Evolutionary conservation across 129 eudicot genomes (phyloP), one percentile per base, ranked within the genome.

Genomic region (Silybum marianum): DNA sequence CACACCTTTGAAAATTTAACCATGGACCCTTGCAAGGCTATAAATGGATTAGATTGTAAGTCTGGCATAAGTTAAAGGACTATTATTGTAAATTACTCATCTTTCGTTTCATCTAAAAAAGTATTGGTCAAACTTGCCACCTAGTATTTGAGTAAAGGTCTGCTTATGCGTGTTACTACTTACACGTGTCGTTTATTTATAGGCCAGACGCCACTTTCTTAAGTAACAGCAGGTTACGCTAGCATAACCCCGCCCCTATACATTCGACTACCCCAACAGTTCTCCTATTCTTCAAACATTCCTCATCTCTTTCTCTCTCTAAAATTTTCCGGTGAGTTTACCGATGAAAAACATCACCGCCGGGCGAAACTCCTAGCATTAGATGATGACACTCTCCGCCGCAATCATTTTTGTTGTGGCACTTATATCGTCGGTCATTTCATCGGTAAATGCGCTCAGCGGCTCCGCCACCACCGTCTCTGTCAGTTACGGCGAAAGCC

Each of bases 391-490:
- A 72, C 44, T 22, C 42, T 7, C 18, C 12, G 4, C 69, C 63
- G 70, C 75, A 72, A 58, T 78, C 83, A 83, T 83, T 16, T 14
- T 22, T 13, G 4, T 25, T 25, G 60, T 22, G 30, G 76, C 40
- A 7, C 12, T 83, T 0, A 22, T 71, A 16, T 78, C 82, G n/a
- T 4, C 58, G 6, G 11, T 78, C 70, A 30, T 77, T 62, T 39
- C 73, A 62, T 40, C 66, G n/a, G 32, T 46, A 24, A 60, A 46
- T 74, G 86, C 79, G 21, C 86, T 78, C 66, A 74, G 86, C 48
- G 90, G 90, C 71, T 78, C 85, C 34, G 83, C 82, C 67, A 87
- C 90, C 71, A 89, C 93, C 66, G 22, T 89, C 76, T 78, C 93
- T 25, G 72, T 89, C 25, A 87, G 73, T 84, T 80, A 79, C 72